Evolutionary conservation across 495 filamentous ascomycete genomes (phyloP), one percentile per base, ranked within the genome.

Genomic region (Penicillium steckii): DNA sequence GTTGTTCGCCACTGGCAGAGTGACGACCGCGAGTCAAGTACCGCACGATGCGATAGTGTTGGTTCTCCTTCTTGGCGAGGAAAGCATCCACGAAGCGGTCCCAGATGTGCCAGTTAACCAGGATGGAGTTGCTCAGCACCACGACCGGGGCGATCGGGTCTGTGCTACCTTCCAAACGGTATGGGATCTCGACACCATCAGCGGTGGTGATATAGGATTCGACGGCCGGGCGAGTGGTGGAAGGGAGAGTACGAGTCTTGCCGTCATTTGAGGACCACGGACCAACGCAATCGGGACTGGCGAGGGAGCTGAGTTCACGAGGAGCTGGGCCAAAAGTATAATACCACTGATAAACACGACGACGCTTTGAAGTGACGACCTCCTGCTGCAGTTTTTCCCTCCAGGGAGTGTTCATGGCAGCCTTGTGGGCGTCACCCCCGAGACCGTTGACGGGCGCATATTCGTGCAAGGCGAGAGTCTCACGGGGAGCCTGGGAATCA

Each of bases 301-400:
- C 59, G 19, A 81, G 53, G 8, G 75, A 75, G 3, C 72, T 52
- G 17, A 91, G 71, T 46, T 90, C 84, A n/a, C 87, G 74, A 7
- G 87, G 84, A 0, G 80, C 86, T 0, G 86, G 80, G 0, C 86
- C 87, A 58, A 94, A 91, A 32, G 85, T 85, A 69, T 90, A 91
- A 60, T 88, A 85, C 59, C 90, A 82, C 43, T 82, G 71, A 68
- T 88, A 92, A 1, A 74, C 68, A 9, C 87, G 71, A 35, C 82
- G 74, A 13, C 65, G 73, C 55, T 78, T 83, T 30, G 69, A 61
- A n/a, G 74, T 70, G 22, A 87, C 80, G 22, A 78, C 74, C n/a
- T 83, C 77, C 22, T 61, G 61, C 57, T 76, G 75, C 26, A 89
- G 68, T 44, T 80, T 76, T 4, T 74, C 69, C 21, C 73, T 67